Evolutionary conservation across 352 stramenopile species (phyloP), one percentile per base, ranked within the genome.

Genomic region (Pythium aquatile): DNA sequence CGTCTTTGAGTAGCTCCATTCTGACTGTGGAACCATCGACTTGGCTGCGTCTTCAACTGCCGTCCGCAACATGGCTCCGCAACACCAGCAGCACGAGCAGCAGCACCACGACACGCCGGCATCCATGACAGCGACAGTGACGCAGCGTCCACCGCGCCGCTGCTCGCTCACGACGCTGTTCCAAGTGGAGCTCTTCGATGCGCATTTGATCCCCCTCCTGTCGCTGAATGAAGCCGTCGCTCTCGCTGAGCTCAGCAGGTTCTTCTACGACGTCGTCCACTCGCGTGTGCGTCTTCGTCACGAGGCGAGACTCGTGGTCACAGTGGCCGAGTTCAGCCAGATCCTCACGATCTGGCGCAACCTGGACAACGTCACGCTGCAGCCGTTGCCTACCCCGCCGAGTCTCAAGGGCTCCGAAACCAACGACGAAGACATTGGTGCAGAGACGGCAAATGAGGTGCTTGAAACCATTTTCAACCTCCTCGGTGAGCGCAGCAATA

Each of bases 261-360:
- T 67, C 55, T 80, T 90, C 55, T 87, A 87, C 66, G 47, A 65
- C 13, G 44, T 89, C 40, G 54, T 90, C 20, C 83, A 92, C 63
- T 51, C 81, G 9, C 70, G 71, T 51, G 70, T 80, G 20, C 66
- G 70, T 4, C 58, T 92, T 42, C 69, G 63, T 10, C 65, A 73
- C 16, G 66, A 84, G 26, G 77, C 79, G 9, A 70, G 56, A n/a
- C 56, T 92, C 10, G 72, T 68, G 5, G 72, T 63, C 8, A 74
- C 58, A 8, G 65, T 85, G 24, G 55, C 55, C 9, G 72, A 83
- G 17, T 68, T 88, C 16, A 57, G 63, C 8, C 56, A 51, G 16
- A 60, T 91, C 14, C 62, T 77, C 10, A 47, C 49, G 13, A 66
- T 79, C 10, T 92, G 83, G 83, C 58, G 42, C 6, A 92, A 89